Conservation (phyloP, 148 eudicot genomes). For the Rhododendron williamsianum region DNA sequence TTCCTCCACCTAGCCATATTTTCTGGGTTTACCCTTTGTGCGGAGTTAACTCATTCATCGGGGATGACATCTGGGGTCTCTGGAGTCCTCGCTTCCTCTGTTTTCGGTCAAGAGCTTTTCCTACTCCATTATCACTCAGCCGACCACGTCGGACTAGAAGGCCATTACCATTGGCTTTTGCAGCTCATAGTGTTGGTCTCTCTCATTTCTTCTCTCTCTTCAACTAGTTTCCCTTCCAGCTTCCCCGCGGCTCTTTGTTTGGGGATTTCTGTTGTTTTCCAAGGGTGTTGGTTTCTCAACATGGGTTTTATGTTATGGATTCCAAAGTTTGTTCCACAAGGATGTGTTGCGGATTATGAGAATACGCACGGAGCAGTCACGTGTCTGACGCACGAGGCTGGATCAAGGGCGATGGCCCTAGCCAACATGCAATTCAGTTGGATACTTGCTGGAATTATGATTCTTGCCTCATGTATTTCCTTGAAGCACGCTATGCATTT, state of each 20-base stretch:
- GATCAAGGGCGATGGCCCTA: conserved; percentile 59
- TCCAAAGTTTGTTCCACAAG: conserved; percentile 58
- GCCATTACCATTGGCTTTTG: conserved; percentile 79
- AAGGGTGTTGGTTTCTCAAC: conserved; percentile 75
- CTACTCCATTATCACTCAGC: conserved; percentile 80
- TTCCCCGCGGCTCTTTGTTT: conserved; percentile 57
- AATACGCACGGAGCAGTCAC: conserved; percentile 44
- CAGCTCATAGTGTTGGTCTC: conserved; percentile 67
- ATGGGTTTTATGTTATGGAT: conserved; percentile 85
- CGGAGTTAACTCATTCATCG: conserved; percentile 34
- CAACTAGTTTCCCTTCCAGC: conserved; percentile 36
- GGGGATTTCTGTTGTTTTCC: conserved; percentile 56
- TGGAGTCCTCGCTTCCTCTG: conserved; percentile 60
- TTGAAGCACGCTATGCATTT: conserved; percentile 28
- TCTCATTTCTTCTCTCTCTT: conserved; percentile 36
- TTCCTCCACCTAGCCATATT: conserved; percentile 73
- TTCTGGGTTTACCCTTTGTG: conserved; percentile 51
- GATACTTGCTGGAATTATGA: conserved; percentile 65
- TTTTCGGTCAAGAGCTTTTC: conserved; percentile 68
- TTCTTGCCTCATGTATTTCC: conserved; percentile 35
- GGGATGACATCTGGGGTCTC: conserved; percentile 34
- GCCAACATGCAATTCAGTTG: conserved; percentile 92
- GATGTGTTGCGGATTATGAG: conserved; percentile 34
- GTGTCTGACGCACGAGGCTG: conserved; percentile 55
- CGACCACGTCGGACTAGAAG: conserved; percentile 84